Conservation (phyloP, 2,329 filamentous ascomycete genomes). For the Sporothrix humicola region DNA sequence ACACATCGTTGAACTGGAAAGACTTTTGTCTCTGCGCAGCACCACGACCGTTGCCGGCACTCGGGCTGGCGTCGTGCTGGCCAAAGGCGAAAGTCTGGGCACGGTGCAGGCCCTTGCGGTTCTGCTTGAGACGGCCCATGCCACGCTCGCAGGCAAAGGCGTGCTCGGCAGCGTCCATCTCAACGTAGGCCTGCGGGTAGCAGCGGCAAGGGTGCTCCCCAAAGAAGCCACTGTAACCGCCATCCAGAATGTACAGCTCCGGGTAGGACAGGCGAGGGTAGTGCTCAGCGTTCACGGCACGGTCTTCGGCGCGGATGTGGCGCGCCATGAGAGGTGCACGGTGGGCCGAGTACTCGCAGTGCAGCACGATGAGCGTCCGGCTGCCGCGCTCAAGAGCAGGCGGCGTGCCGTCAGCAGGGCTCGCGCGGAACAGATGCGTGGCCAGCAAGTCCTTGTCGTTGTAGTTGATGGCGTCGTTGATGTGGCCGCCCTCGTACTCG, state of each 20-base stretch:
- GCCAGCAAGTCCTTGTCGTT: conserved; percentile 93
- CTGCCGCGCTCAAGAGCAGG: conserved; percentile 58
- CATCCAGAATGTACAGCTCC: conserved; percentile 95
- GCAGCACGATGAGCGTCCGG: conserved; percentile 84
- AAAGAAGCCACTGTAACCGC: conserved; percentile 95
- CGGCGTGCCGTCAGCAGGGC: neutral
- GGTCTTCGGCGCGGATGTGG: conserved; percentile 87
- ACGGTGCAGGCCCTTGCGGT: conserved; percentile 79
- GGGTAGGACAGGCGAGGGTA: conserved; percentile 94
- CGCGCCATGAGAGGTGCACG: conserved; percentile 96
- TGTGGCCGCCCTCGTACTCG: conserved; percentile 96
- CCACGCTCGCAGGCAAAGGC: conserved; percentile 92
- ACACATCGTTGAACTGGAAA: conserved; percentile 48
- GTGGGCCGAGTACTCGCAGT: conserved; percentile 98
- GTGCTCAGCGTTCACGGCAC: conserved; percentile 79
- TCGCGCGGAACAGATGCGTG: conserved; percentile 73
- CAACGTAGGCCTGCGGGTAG: conserved; percentile 93
- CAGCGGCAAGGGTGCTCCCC: conserved; percentile 77
- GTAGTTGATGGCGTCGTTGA: conserved; percentile 90
- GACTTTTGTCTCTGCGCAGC: conserved; percentile 44
- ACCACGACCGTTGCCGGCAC: neutral
- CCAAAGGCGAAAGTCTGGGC: conserved; percentile 97
- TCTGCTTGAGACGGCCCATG: conserved; percentile 88
- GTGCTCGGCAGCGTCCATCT: conserved; percentile 93
- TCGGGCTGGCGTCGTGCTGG: conserved; percentile 57